A percentile compares a stretch with the other conserved stretches of the same genome.
Evolutionary conservation across 306 rosid species (phyloP).

Genomic region (Sesbania bispinosa): DNA sequence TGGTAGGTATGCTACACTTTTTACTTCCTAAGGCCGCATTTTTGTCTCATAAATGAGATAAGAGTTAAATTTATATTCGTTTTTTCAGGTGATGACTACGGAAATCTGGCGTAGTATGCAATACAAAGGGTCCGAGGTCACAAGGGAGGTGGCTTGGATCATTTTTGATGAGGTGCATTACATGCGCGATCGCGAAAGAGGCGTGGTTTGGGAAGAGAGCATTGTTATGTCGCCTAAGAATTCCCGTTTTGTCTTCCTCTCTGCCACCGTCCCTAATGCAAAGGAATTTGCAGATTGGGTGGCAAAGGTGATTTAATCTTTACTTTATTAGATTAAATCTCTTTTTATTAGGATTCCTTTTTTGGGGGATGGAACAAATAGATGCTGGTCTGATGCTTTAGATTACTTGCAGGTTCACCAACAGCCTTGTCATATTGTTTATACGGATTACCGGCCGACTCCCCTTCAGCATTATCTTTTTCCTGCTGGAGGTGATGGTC

Average conservation of each 20-base stretch:
- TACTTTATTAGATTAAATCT: not conserved
- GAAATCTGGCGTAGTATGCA: constrained; percentile 99
- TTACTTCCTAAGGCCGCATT: no score
- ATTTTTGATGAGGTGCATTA: constrained; percentile 97
- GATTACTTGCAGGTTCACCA: constrained; percentile 67
- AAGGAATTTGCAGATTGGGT: constrained; percentile 97
- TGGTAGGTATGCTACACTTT: constrained; percentile 41
- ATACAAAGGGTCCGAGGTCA: constrained; percentile 92
- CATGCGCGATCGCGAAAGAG: constrained; percentile 95
- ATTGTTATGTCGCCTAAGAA: constrained; percentile 95
- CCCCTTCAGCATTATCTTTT: constrained; percentile 96
- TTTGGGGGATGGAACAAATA: not conserved
- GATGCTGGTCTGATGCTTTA: constrained; percentile 24
- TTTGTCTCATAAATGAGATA: not conserved
- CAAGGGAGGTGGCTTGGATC: constrained; percentile 91
- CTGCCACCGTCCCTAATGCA: constrained; percentile 96
- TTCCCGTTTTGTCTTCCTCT: constrained; percentile 84
- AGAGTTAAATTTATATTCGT: not conserved
- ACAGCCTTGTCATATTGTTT: constrained; percentile 94
- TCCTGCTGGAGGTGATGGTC: constrained; percentile 83
- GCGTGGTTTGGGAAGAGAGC: constrained; percentile 99
- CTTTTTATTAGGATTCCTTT: not conserved
- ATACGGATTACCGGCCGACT: constrained; percentile 94
- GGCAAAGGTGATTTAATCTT: constrained; percentile 58
- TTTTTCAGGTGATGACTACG: constrained; percentile 89